A percentile compares a stretch with the other conserved stretches of the same genome.
Evolutionary conservation across 2,329 filamentous ascomycete genomes (phyloP).

Genomic region (Madurella mycetomatis): DNA sequence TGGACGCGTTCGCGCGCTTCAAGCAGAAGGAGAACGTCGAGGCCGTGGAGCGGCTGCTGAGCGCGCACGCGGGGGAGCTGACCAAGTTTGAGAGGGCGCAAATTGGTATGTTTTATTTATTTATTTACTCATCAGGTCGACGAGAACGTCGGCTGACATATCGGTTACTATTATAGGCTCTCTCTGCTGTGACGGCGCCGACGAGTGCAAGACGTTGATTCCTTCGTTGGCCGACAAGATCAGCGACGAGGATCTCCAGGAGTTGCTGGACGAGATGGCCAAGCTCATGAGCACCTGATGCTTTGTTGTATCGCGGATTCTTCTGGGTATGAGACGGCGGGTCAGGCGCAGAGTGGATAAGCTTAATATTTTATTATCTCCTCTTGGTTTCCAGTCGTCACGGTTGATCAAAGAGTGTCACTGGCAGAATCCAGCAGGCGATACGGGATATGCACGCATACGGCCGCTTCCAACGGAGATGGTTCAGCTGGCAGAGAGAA

Average conservation of each 20-base stretch:
- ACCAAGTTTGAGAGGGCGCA: constrained; percentile 92
- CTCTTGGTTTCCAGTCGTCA: too few relatives aligned
- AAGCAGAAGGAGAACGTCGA: constrained; percentile 93
- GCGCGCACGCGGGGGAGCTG: constrained; percentile 66
- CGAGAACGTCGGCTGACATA: too few relatives aligned
- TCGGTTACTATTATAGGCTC: constrained; percentile 56
- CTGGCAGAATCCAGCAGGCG: not conserved
- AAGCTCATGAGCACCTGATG: constrained; percentile 55
- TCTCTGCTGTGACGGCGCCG: constrained; percentile 84
- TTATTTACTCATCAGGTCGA: not conserved
- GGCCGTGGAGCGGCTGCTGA: constrained; percentile 83
- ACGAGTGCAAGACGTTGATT: constrained; percentile 95
- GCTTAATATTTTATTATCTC: not conserved
- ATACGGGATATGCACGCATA: not conserved
- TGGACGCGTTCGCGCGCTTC: constrained; percentile 92
- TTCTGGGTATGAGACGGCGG: not conserved
- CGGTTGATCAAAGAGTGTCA: not conserved
- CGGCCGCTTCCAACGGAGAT: not conserved
- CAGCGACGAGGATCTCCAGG: constrained; percentile 79
- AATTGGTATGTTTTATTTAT: constrained; percentile 57
- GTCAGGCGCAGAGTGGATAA: not conserved
- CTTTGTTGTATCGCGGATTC: not conserved
- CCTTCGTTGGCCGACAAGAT: constrained; percentile 88
- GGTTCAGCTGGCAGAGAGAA: not conserved
- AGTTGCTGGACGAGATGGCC: constrained; percentile 83